Evolutionary conservation across 2,329 filamentous ascomycete genomes (phyloP), one percentile per base, ranked within the genome.

Genomic region (Incumbomyces lentus): DNA sequence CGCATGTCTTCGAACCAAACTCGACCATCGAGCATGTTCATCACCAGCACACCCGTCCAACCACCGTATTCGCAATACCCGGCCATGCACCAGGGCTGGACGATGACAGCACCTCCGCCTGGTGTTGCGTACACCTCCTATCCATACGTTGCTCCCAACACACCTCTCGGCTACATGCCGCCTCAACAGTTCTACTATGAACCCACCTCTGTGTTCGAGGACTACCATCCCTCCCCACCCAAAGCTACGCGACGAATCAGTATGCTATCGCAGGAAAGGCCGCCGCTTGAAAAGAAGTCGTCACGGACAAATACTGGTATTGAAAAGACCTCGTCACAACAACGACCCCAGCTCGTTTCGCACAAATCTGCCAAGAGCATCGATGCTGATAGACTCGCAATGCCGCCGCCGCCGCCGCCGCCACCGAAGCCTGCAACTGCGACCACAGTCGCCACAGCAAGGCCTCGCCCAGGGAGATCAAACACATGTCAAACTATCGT

Each of bases 401-500:
- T 56, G 54, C 51, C 49, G 13, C 22, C 22, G 8, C 22, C 22
- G 22, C 22, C 49, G n/a, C n/a, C n/a, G n/a, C 54, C 54, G 6
- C 54, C 54, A 34, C 38, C 49, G 30, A 53, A 50, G 34, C 49
- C 49, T 2, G 38, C 44, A 38, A 46, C 44, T 13, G 17, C 44
- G n/a, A 49, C 51, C 12, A 34, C 46, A 2, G 42, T 44, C 10
- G 33, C 48, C 7, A 22, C 41, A 8, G 50, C 48, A 11, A 32
- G 52, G 43, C 53, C 53, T 30, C 49, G 52, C 36, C 43, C 33
- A 13, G 39, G 49, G 37, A 52, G 53, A 35, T 31, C 53, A 12
- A 50, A 52, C 13, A 50, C 53, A 2, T 54, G 54, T 43, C 50
- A 54, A 36, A 32, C 48, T 5, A 39, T 49, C 26, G 40, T 47